A percentile compares a stretch with the other conserved stretches of the same genome.
These are phyloP conservation scores for Curvularia sp. DNA, from an alignment of 2,329 filamentous ascomycete genomes.

Conservation along the genomic window DNA sequence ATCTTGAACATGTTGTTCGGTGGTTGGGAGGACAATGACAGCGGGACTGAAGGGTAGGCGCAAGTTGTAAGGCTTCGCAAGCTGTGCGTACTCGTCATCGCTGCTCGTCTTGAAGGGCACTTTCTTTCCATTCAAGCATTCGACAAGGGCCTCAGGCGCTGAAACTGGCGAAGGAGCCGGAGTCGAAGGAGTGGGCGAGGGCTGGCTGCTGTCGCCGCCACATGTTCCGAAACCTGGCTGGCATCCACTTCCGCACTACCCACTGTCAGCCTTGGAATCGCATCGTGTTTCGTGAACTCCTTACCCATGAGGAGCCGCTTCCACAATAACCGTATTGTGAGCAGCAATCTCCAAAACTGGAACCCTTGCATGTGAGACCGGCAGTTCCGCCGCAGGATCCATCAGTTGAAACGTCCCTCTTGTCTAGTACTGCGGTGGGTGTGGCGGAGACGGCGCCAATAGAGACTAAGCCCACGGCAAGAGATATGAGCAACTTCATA, in stretches of 20 bases:
- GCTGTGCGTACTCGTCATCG: constrained; percentile 33
- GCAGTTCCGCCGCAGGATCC: constrained; percentile 53
- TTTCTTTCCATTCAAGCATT: constrained; percentile 46
- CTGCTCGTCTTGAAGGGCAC: constrained; percentile 44
- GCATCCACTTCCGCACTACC: constrained; percentile 43
- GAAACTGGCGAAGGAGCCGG: constrained; percentile 23
- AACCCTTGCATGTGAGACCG: constrained; percentile 55
- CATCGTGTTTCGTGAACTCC: constrained; percentile 1
- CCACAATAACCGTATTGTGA: constrained; percentile 54
- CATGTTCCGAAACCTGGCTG: constrained; percentile 45
- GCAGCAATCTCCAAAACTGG: constrained; percentile 55
- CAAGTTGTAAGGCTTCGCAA: constrained; percentile 49
- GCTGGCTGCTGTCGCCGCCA: constrained; percentile 23
- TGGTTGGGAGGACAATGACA: constrained; percentile 64
- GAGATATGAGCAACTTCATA: constrained; percentile 32
- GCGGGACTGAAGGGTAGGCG: constrained; percentile 55
- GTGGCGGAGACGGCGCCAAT: constrained; percentile 25
- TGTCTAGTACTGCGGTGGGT: constrained; percentile 21
- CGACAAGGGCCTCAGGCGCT: constrained; percentile 22
- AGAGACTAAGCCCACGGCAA: constrained; percentile 32
- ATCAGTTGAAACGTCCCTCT: constrained; percentile 48
- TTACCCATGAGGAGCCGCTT: constrained; percentile 33
- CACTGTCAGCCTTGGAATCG: constrained; percentile 15
- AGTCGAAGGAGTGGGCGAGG: constrained; percentile 26
- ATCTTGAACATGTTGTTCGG: constrained; percentile 61